phyloP scores from a whole-genome alignment of 441 rosid species.

The Eutrema salsugineum region DNA sequence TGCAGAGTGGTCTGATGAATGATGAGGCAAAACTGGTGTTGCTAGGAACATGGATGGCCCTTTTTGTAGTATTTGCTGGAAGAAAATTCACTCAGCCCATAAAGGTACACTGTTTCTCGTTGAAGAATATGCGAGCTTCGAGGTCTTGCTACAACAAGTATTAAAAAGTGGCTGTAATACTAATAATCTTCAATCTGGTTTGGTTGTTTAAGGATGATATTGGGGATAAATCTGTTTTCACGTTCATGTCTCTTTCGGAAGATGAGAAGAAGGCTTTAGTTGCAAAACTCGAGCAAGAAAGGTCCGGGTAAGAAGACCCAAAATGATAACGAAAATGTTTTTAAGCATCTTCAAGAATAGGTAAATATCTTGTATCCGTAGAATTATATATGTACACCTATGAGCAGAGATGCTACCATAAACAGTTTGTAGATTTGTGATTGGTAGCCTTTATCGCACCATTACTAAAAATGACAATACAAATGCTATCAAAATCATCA shows the following conservation, averaged over 20 bases:
- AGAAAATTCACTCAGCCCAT: slow-evolving; percentile 93
- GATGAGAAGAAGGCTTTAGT: slow-evolving; percentile 70
- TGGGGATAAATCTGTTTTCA: slow-evolving; percentile 92
- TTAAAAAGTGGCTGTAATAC: background rate
- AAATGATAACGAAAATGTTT: background rate
- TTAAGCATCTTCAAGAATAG: slow-evolving; percentile 5
- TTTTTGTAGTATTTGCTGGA: slow-evolving; percentile 81
- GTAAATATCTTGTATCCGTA: slow-evolving; percentile 21
- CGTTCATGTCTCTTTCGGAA: slow-evolving; percentile 71
- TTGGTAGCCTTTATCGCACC: background rate
- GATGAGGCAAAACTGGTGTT: slow-evolving; percentile 61
- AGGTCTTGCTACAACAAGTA: background rate
- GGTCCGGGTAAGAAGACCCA: slow-evolving; percentile 14
- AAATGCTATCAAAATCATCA: background rate
- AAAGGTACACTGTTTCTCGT: slow-evolving; percentile 45
- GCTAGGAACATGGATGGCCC: slow-evolving; percentile 81
- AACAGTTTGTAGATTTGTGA: slow-evolving; percentile 17
- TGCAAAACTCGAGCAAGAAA: slow-evolving; percentile 61
- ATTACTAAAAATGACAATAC: background rate
- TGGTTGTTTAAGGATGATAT: slow-evolving; percentile 61
- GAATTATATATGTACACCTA: background rate
- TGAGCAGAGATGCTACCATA: slow-evolving; percentile 8
- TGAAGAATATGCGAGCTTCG: background rate
- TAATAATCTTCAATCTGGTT: slow-evolving; percentile 28
- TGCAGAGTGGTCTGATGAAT: slow-evolving; percentile 80